These are phyloP conservation scores for Mycosphaerella sp. DNA, from an alignment of 2,329 filamentous ascomycete genomes.

Conservation along the genomic window DNA sequence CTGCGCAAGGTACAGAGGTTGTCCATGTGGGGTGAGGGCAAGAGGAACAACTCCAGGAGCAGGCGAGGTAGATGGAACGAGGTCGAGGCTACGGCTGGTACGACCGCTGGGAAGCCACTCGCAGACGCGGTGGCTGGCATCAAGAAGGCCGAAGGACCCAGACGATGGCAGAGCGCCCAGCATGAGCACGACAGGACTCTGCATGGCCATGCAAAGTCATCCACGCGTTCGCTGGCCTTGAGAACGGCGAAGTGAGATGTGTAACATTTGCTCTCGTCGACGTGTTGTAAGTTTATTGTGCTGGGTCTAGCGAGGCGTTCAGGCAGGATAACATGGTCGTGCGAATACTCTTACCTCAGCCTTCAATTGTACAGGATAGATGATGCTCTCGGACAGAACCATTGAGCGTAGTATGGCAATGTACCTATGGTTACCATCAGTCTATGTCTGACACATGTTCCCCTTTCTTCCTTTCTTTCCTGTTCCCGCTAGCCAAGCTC, in stretches of 20 bases:
- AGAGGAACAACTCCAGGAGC: conserved; percentile 28
- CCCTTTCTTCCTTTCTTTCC: too few relatives aligned
- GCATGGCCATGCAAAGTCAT: neutral
- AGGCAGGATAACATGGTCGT: neutral
- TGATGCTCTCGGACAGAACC: neutral
- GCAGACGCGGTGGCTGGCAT: conserved; percentile 28
- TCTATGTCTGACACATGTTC: too few relatives aligned
- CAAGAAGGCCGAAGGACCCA: conserved; percentile 26
- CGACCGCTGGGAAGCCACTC: conserved; percentile 16
- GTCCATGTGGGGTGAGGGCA: conserved; percentile 69
- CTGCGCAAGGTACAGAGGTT: conserved; percentile 81
- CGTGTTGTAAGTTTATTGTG: conserved; percentile 1
- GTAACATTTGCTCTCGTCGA: neutral
- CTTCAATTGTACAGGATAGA: conserved; percentile 1
- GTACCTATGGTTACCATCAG: too few relatives aligned
- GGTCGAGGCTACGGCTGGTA: conserved; percentile 18
- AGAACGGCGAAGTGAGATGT: conserved; percentile 1
- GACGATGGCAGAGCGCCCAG: conserved; percentile 25
- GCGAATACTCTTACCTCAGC: neutral
- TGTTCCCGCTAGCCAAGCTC: too few relatives aligned
- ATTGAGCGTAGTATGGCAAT: too few relatives aligned
- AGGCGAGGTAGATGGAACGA: conserved; percentile 28
- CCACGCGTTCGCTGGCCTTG: conserved; percentile 3
- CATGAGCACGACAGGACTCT: conserved; percentile 19
- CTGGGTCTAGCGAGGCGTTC: conserved; percentile 10